phyloP scores from a whole-genome alignment of 257 asterid genomes.

The Solanum bukasovii region DNA sequence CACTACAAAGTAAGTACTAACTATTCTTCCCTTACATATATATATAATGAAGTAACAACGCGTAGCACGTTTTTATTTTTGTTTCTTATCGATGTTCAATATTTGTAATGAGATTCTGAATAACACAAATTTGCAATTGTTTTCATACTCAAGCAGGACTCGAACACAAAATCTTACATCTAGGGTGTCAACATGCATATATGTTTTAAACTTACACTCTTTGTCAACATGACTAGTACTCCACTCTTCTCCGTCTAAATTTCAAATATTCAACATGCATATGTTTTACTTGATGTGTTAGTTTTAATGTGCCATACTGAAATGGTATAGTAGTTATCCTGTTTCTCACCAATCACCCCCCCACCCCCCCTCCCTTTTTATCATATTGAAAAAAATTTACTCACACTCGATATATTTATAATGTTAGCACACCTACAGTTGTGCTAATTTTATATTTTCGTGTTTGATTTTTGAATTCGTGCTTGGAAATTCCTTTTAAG shows the following conservation, averaged over 20 bases:
- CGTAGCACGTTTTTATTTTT: no score
- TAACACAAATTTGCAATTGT: no score
- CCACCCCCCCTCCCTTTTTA: no score
- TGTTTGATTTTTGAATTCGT: background rate
- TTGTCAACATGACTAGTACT: background rate
- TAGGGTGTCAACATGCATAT: background rate
- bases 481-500: background rate
- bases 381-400: no score
- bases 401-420: background rate
- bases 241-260: background rate
- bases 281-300: background rate
- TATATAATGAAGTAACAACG: no score
- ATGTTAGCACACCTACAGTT: rapidly evolving
- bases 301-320: no score
- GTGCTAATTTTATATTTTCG: background rate
- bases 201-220: background rate
- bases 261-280: background rate
- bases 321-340: no score
- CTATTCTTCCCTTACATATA: no score
- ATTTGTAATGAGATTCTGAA: no score
- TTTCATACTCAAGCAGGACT: background rate
- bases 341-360: no score
- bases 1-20: no score
- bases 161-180: background rate
- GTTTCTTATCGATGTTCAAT: no score